These are phyloP conservation scores for Cercospora citrullina DNA, from an alignment of 2,329 filamentous ascomycete species.

Conservation along the genomic window DNA sequence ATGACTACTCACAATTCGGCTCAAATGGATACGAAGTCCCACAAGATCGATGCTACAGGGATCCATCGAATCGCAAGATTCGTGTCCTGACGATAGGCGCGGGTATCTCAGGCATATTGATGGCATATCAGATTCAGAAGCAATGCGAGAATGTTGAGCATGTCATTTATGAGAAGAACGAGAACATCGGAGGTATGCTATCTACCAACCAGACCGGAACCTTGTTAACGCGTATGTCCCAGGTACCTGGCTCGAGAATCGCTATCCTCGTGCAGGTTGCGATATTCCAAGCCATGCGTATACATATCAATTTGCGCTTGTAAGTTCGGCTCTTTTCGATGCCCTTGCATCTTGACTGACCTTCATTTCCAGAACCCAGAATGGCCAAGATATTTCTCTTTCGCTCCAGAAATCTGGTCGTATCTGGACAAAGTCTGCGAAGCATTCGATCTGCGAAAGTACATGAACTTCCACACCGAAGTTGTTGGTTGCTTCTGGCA, in stretches of 20 bases:
- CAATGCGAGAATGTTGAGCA: conserved; percentile 48
- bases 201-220: no score
- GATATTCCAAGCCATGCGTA: conserved; percentile 45
- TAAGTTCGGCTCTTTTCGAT: not conserved
- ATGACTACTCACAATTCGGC: conserved; percentile 48
- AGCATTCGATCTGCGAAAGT: conserved; percentile 52
- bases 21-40: conserved; percentile 45
- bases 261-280: conserved; percentile 43
- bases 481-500: conserved; percentile 52
- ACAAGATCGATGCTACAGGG: conserved; percentile 35
- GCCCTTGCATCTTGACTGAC: not conserved
- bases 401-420: conserved; percentile 49
- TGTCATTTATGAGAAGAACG: conserved; percentile 52
- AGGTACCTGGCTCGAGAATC: conserved; percentile 50
- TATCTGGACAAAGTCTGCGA: conserved; percentile 53
- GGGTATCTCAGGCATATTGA: conserved; percentile 50
- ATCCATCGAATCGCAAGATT: conserved; percentile 46
- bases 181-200: conserved; percentile 39
- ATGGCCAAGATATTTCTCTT: conserved; percentile 51
- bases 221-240: no score
- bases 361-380: conserved; percentile 40
- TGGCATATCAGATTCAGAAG: conserved; percentile 52
- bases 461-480: conserved; percentile 55
- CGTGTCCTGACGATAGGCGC: conserved; percentile 52
- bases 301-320: conserved; percentile 19